Conservation (phyloP, 208 protist genomes). For the Acanthamoeba royreba region DNA sequence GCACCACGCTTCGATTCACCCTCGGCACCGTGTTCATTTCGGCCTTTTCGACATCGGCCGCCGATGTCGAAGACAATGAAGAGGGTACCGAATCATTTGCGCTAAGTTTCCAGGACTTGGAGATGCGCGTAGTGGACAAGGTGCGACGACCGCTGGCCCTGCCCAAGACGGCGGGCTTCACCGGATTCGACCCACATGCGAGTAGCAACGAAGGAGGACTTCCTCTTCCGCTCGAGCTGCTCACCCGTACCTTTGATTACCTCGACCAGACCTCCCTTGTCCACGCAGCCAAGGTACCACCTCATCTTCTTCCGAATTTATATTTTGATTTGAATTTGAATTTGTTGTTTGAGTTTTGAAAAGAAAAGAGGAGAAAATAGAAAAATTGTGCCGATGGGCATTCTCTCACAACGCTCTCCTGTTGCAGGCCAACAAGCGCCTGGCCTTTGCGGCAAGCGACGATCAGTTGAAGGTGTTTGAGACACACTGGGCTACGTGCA, state of each 20-base stretch:
- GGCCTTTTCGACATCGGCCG: neutral
- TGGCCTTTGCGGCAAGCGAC: neutral
- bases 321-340: too few species aligned
- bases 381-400: neutral
- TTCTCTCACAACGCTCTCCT: neutral
- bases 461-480: neutral
- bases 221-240: neutral
- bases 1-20: neutral
- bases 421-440: neutral
- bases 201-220: neutral
- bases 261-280: neutral
- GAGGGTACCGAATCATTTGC: neutral
- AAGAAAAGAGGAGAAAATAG: too few species aligned
- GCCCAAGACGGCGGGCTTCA: neutral
- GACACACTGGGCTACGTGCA: neutral
- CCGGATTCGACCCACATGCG: neutral
- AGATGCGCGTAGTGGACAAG: neutral
- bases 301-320: neutral
- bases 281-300: neutral
- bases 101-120: neutral
- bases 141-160: neutral
- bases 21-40: neutral
- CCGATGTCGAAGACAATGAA: neutral
- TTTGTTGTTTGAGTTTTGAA: too few species aligned
- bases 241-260: neutral